These are phyloP conservation scores for Ramularia endophylla DNA, from an alignment of 2,329 filamentous ascomycete genomes.

Conservation along the genomic window DNA sequence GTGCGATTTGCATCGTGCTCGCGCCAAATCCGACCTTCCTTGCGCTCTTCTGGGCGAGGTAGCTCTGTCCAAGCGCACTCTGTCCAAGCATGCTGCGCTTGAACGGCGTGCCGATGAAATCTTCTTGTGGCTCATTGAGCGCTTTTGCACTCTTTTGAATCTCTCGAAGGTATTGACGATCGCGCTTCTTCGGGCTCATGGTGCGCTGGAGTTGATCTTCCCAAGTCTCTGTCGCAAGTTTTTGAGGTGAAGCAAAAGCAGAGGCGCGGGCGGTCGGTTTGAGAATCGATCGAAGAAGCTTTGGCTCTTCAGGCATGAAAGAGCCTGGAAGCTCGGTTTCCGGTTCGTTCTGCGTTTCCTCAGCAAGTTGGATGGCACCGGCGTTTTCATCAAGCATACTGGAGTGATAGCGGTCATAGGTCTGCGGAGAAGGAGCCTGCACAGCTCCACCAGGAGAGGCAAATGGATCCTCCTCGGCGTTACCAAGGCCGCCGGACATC, in stretches of 20 bases:
- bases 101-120: slow-evolving; percentile 42
- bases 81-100: slow-evolving; percentile 50
- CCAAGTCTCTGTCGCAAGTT: slow-evolving; percentile 71
- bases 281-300: slow-evolving; percentile 48
- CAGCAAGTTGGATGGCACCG: slow-evolving; percentile 36
- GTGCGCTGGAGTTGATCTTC: slow-evolving; percentile 89
- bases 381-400: slow-evolving; percentile 40
- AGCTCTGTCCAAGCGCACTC: slow-evolving; percentile 29
- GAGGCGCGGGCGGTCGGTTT: slow-evolving; percentile 34
- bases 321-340: slow-evolving; percentile 72
- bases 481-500: slow-evolving; percentile 21
- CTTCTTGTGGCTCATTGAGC: slow-evolving; percentile 35
- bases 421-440: slow-evolving; percentile 24
- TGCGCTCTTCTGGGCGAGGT: slow-evolving; percentile 29
- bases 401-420: slow-evolving; percentile 24
- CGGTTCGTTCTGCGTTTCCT: slow-evolving; percentile 56
- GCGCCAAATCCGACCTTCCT: slow-evolving; percentile 23
- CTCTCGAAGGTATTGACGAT: slow-evolving; percentile 66
- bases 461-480: slow-evolving; percentile 22
- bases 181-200: slow-evolving; percentile 87
- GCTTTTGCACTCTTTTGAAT: slow-evolving; percentile 56
- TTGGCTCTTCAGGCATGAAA: slow-evolving; percentile 65
- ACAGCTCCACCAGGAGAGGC: slow-evolving; percentile 24
- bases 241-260: slow-evolving; percentile 47
- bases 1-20: slow-evolving; percentile 10